phyloP scores from a whole-genome alignment of 805 yeast species.

The Metschnikowia amazonensis region DNA sequence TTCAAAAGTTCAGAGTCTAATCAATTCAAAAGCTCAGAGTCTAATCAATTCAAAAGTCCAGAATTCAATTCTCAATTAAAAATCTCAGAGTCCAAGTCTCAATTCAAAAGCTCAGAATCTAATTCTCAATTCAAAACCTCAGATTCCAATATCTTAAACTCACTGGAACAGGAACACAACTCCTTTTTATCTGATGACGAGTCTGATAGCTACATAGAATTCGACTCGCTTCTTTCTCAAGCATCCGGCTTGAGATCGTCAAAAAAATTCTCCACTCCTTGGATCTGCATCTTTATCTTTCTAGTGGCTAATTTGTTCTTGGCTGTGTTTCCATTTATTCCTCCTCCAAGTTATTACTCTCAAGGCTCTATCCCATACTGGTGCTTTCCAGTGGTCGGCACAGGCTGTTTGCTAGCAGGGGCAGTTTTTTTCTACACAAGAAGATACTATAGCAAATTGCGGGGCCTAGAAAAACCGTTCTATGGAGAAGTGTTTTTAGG shows the following conservation, averaged over 20 bases:
- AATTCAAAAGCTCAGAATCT: too few species aligned
- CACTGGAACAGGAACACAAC: too few species aligned
- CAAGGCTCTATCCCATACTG: slow-evolving; percentile 45
- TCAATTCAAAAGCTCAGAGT: too few species aligned
- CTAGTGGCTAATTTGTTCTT: slow-evolving; percentile 45
- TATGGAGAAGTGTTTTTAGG: slow-evolving; percentile 17
- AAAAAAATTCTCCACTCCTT: slow-evolving; percentile 27
- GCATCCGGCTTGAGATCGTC: background rate
- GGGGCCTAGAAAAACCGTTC: slow-evolving; percentile 11
- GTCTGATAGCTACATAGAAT: slow-evolving; percentile 16
- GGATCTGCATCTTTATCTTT: slow-evolving; percentile 34
- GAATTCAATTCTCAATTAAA: too few species aligned
- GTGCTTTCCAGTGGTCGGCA: slow-evolving; percentile 55
- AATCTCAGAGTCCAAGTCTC: too few species aligned
- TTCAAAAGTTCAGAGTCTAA: too few species aligned
- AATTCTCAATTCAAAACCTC: too few species aligned
- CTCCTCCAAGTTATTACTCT: slow-evolving; percentile 41
- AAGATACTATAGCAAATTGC: slow-evolving; percentile 6
- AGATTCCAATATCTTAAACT: too few species aligned
- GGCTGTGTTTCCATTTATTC: slow-evolving; percentile 54
- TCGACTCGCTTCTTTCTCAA: slow-evolving; percentile 18
- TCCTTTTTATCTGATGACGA: slow-evolving; percentile 6
- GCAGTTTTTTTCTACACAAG: slow-evolving; percentile 25
- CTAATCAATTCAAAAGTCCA: too few species aligned
- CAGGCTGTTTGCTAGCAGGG: slow-evolving; percentile 43